Evolutionary conservation across 2,329 filamentous ascomycete genomes (phyloP), one percentile per base, ranked within the genome.

Genomic region (Neophaeococcomyces aloes): DNA sequence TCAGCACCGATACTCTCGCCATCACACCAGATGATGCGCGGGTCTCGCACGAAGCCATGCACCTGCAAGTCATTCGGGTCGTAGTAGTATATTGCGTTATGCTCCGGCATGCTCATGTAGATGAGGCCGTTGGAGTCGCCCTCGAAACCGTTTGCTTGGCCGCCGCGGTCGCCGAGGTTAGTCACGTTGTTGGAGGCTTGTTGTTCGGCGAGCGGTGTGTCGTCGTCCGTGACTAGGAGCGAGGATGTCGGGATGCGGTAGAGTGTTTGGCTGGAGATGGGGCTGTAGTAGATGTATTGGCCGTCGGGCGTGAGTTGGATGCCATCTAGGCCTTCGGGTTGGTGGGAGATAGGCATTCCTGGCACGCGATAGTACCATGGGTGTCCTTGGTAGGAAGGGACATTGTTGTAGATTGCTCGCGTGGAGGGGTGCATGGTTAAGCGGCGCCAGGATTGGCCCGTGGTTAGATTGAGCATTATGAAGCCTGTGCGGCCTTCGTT

Each of bases 401-500:
- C 57, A 35, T 55, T 53, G 27, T 57, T 55, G 29, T 53, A 51
- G 21, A 52, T 51, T 3, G 52, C 48, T 17, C 58, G 51, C 10
- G 48, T 48, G 11, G 53, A 55, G 14, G 49, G 50, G 25, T 52
- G 49, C 23, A 53, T 50, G 31, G 48, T 49, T 5, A 51, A 35
- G 3, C 49, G 51, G 14, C 53, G 47, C 50, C 46, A 54, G 10
- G 49, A 50, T 11, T 46, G 31, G 18, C 53, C 48, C 37, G 50
- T 52, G 10, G 47, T 48, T 15, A 54, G 48, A 29, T 57, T 51
- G 23, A 55, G 41, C 34, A 70, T 66, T 44, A 71, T 69, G 54
- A 71, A 68, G 5, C 65, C 66, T 2, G 59, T 64, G 14, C 68
- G 62, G 18, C 65, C 66, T 55, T 70, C 67, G 46, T 65, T 67